phyloP scores from a whole-genome alignment of 148 eudicot species.

The Rhododendron vialii region DNA sequence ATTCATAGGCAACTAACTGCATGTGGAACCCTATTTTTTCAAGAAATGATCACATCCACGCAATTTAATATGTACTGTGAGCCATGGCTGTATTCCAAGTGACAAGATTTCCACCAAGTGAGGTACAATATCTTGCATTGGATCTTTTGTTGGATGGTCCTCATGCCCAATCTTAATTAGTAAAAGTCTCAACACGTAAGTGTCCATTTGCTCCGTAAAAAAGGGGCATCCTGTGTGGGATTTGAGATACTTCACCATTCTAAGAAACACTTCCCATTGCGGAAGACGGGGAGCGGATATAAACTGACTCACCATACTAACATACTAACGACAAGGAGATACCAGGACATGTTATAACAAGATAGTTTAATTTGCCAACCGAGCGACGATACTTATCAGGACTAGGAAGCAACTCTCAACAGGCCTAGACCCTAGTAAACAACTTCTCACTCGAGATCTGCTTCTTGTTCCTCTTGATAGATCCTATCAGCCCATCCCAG shows the following conservation, averaged over 20 bases:
- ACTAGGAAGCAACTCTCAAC: background rate
- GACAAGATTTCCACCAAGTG: background rate
- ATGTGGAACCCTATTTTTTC: background rate
- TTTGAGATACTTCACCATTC: background rate
- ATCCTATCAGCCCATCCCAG: background rate
- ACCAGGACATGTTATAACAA: background rate
- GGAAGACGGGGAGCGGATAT: background rate
- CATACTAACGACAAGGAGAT: background rate
- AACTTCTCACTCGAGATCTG: background rate
- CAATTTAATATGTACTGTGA: background rate
- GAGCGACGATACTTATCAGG: background rate
- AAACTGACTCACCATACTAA: background rate
- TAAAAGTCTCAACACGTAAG: background rate
- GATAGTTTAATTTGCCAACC: background rate
- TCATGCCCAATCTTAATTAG: background rate
- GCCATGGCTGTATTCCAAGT: background rate
- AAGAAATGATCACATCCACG: background rate
- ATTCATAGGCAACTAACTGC: background rate
- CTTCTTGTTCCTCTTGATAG: background rate
- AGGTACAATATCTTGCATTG: background rate
- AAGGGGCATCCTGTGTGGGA: background rate
- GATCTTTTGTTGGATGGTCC: background rate
- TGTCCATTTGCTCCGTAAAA: background rate
- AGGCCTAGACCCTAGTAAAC: background rate
- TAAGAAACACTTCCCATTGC: background rate